Evolutionary conservation across 2,329 filamentous ascomycete genomes (phyloP).

Genomic region (Xylariales sp.): DNA sequence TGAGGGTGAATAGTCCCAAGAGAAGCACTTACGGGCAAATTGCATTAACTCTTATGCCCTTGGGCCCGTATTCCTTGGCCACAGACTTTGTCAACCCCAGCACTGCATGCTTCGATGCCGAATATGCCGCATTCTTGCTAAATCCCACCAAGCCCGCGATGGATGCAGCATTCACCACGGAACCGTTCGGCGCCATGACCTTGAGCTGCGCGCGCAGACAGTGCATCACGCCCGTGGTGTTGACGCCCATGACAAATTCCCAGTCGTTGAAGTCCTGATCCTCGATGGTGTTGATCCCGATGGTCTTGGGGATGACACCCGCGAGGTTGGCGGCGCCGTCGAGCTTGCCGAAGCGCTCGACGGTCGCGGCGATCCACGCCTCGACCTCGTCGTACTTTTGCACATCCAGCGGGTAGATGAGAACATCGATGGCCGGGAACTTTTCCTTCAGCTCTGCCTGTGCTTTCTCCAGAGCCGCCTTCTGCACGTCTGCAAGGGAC

Average conservation of each 20-base stretch:
- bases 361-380: constrained; percentile 14
- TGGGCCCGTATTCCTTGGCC: background rate
- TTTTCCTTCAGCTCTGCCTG: no score
- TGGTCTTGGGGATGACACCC: background rate
- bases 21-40: no score
- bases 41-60: constrained; percentile 3
- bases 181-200: background rate
- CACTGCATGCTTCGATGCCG: constrained; percentile 3
- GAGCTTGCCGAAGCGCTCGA: constrained; percentile 25
- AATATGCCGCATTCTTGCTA: background rate
- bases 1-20: no score
- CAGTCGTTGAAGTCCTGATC: background rate
- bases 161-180: constrained; percentile 1
- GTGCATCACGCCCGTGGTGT: constrained; percentile 2
- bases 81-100: constrained; percentile 1
- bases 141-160: constrained; percentile 4
- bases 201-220: constrained; percentile 4
- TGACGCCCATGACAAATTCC: constrained; percentile 2
- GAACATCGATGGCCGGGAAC: no score
- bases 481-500: constrained; percentile 43
- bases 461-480: constrained; percentile 25
- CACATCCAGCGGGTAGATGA: constrained; percentile 2
- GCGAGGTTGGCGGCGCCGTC: constrained; percentile 13
- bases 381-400: constrained; percentile 2
- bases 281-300: background rate